Conservation (phyloP, 208 protist species). For the Porcisia hertigi region DNA sequence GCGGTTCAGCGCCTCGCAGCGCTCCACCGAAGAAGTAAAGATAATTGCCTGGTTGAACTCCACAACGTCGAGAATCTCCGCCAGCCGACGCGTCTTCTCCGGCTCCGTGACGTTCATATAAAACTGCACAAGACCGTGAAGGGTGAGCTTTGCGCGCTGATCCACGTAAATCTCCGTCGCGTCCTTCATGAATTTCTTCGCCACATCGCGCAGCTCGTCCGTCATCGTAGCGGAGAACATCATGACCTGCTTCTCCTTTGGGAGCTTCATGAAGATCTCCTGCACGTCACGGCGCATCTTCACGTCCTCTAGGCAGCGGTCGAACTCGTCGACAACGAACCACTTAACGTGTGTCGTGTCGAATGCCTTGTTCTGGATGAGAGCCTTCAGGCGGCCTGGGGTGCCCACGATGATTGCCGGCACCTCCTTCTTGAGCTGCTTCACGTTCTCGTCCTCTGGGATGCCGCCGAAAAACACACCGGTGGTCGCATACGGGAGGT, state of each 20-base stretch:
- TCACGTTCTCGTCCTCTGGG: slow-evolving; percentile 87
- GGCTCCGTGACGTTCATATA: slow-evolving; percentile 97
- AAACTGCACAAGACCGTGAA: slow-evolving; percentile 99
- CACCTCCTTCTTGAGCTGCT: slow-evolving; percentile 81
- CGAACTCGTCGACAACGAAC: slow-evolving; percentile 99
- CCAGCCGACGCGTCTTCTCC: slow-evolving; percentile 98
- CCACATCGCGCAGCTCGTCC: slow-evolving; percentile 93
- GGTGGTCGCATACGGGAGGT: slow-evolving; percentile 94
- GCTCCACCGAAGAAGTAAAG: slow-evolving; percentile 96
- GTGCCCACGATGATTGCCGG: slow-evolving; percentile 98
- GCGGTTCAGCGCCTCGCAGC: slow-evolving; percentile 94
- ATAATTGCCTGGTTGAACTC: slow-evolving; percentile 99
- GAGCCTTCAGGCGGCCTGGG: slow-evolving; percentile 95
- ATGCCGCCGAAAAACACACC: slow-evolving; percentile 98
- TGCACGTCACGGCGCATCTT: slow-evolving; percentile 98
- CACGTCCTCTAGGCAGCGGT: slow-evolving; percentile 96
- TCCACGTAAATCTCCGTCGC: slow-evolving; percentile 98
- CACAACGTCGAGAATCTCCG: slow-evolving; percentile 98
- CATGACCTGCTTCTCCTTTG: slow-evolving; percentile 99
- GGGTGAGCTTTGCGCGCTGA: slow-evolving; percentile 97
- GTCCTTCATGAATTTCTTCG: slow-evolving; percentile 98
- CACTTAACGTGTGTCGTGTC: slow-evolving; percentile 95
- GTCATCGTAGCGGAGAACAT: slow-evolving; percentile 99
- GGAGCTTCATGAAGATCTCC: slow-evolving; percentile 97
- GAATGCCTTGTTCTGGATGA: slow-evolving; percentile 93